Evolutionary conservation across 1,139 yeast species (phyloP), one percentile per base, ranked within the genome.

Genomic region (Protomyces inundatus): DNA sequence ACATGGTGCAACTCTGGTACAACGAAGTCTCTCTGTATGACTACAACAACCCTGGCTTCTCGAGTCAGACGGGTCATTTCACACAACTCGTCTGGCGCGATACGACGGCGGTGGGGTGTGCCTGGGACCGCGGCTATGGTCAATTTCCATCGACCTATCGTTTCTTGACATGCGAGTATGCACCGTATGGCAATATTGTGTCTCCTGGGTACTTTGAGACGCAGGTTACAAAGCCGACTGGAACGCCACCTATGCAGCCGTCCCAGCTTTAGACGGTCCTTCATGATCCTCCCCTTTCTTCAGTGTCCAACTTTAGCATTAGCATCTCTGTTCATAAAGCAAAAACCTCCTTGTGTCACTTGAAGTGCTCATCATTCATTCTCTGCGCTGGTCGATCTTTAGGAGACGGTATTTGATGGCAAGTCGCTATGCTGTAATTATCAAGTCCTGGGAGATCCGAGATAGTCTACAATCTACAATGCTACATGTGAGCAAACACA

Each of bases 1-100:
- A 82, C 53, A 85, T 85, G 50, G 84, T 87, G 64, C 79, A 81
- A 54, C 93, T 88, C 64, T 88, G 95, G 95, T 87, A 86, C 77
- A 76, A 76, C 67, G 95, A 88, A 76, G 84, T 84, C 70, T 66
- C 71, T 1, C 67, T 73, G 61, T 87, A 85, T 77, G 77, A 83
- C 73, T 85, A 77, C 75, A 67, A 72, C 23, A 70, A 74, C 67
- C 77, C 79, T 57, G 71, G 71, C 45, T 68, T 61, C 55, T 71
- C 78, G 48, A 73, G 73, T 7, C 55, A 70, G 23, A 74, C 81
- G 65, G 82, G 84, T 68, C 93, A 87, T 73, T 87, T 86, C 77
- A 86, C 91, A 34, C 90, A 85, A 73, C 80, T 87, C 57, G 83
- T 87, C 59, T 87, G 93, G 93, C 84, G 83, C 72, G 73, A 77